Percentiles rank a stretch among this genome's conserved stretches.
phyloP scores from a whole-genome alignment of 768 basidiomycete species.

The Termitomyces sp. region DNA sequence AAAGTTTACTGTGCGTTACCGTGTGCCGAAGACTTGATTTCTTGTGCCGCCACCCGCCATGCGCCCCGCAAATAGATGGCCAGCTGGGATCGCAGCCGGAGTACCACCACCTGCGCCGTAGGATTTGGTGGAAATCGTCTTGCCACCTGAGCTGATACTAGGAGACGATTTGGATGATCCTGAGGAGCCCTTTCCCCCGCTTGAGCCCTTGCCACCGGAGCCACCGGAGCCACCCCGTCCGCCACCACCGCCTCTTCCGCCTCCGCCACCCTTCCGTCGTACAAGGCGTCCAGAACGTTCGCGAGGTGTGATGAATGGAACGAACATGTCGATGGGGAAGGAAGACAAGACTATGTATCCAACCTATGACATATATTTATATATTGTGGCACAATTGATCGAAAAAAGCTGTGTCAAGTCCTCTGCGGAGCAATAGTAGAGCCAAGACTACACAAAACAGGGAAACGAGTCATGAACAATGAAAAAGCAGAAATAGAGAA shows the following conservation, averaged over 20 bases:
- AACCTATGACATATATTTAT: background rate
- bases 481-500: too few species aligned
- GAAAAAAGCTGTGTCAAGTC: background rate
- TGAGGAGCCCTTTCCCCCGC: constrained; percentile 6
- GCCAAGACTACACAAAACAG: background rate
- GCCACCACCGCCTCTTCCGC: constrained; percentile 3
- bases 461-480: background rate
- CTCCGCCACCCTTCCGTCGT: constrained; percentile 3
- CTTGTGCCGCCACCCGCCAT: constrained; percentile 37
- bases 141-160: constrained; percentile 9
- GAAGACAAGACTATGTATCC: background rate
- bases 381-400: background rate
- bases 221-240: constrained; percentile 12
- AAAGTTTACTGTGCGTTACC: constrained; percentile 18
- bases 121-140: constrained; percentile 15
- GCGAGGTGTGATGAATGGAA: constrained; percentile 2
- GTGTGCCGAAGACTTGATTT: constrained; percentile 29
- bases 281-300: background rate
- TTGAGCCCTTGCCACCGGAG: constrained; percentile 18
- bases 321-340: background rate
- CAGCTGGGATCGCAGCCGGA: constrained; percentile 31
- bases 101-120: constrained; percentile 26
- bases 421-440: too few species aligned
- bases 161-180: constrained; percentile 5
- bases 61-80: constrained; percentile 42